phyloP scores from a whole-genome alignment of 768 basidiomycete species.

The Auricularia sp. region DNA sequence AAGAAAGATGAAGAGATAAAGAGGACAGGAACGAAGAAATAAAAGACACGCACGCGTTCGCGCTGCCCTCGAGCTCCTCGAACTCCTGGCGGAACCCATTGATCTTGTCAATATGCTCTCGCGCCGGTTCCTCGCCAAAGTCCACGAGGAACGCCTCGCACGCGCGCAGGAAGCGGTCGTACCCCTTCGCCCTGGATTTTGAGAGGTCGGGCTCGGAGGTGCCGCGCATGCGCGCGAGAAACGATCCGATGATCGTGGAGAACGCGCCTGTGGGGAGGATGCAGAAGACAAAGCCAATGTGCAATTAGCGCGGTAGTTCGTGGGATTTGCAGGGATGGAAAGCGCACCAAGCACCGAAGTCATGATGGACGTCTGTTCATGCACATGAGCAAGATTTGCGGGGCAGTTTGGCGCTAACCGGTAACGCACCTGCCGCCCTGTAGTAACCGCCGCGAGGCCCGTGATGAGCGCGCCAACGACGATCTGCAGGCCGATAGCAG shows the following conservation, averaged over 20 bases:
- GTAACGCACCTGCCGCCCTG: conserved; percentile 32
- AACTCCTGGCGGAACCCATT: conserved; percentile 29
- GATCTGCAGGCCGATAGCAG: conserved; percentile 55
- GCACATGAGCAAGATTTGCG: no score
- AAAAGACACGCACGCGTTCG: conserved; percentile 20
- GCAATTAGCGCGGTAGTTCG: neutral
- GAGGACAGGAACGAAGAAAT: neutral
- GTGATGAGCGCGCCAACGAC: conserved; percentile 59
- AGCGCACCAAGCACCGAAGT: neutral
- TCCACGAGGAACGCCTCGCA: conserved; percentile 1
- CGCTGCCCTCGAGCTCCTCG: conserved; percentile 40
- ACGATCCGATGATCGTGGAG: conserved; percentile 62
- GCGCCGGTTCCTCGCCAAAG: conserved; percentile 21
- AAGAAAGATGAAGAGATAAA: neutral
- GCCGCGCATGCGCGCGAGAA: conserved; percentile 59
- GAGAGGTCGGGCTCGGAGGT: conserved; percentile 65
- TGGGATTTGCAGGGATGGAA: neutral
- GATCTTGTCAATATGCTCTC: conserved; percentile 25
- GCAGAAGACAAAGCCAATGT: neutral
- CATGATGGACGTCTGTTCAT: conserved; percentile 1
- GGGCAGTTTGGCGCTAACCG: neutral
- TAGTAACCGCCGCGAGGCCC: conserved; percentile 42
- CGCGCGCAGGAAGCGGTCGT: conserved; percentile 53
- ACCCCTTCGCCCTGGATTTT: conserved; percentile 42
- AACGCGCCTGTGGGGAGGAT: conserved; percentile 35